phyloP scores from a whole-genome alignment of 2,329 filamentous ascomycete species.

The Neofusicoccum umdonicola region DNA sequence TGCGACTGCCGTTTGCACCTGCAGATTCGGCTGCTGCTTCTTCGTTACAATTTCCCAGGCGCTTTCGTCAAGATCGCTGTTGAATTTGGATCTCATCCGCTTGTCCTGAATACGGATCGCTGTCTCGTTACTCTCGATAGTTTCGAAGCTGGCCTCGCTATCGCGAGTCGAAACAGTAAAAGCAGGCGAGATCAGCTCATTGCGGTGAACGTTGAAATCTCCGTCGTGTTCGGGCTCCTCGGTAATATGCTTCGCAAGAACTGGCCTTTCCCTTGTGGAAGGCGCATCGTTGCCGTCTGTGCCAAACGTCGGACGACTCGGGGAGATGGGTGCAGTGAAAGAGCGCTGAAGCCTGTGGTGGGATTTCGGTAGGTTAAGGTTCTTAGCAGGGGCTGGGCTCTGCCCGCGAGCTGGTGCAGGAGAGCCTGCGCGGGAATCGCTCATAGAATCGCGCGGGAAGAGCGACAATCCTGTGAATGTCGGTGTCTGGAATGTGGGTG shows the following conservation, averaged over 20 bases:
- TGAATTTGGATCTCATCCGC: neutral
- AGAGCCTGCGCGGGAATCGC: neutral
- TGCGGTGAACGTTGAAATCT: neutral
- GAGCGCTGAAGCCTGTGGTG: slow-evolving; percentile 8
- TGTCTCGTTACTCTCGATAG: neutral
- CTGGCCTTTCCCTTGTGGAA: neutral
- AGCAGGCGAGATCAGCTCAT: neutral
- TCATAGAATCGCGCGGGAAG: slow-evolving; percentile 14
- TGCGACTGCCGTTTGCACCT: neutral
- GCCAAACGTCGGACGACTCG: neutral
- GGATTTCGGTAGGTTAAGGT: neutral
- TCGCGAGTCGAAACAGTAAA: neutral
- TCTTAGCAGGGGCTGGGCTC: neutral
- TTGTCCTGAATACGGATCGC: neutral
- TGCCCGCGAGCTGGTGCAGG: neutral
- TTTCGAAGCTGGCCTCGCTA: slow-evolving; percentile 2
- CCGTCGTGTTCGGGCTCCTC: neutral
- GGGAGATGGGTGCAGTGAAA: neutral
- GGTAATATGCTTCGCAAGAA: neutral
- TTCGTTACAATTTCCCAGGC: slow-evolving; percentile 2
- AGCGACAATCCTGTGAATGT: neutral
- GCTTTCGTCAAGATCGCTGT: neutral
- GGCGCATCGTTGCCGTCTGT: neutral
- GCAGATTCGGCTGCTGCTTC: neutral
- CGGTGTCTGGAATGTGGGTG: slow-evolving; percentile 22